phyloP scores from a whole-genome alignment of 331 rosid species.

The Telfairia occidentalis region DNA sequence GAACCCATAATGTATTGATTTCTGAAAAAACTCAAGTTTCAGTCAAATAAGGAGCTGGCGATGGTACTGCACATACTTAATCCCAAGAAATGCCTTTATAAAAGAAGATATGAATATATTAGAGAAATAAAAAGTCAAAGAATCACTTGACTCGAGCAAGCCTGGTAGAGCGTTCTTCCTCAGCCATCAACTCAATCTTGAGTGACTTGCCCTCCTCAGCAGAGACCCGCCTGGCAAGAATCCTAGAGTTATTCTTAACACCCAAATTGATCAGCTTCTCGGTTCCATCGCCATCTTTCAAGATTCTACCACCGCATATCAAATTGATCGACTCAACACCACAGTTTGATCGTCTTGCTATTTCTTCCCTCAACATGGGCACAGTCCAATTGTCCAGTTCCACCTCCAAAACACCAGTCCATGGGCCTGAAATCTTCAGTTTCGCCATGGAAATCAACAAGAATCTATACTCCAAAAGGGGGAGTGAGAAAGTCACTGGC shows the following conservation, averaged over 20 bases:
- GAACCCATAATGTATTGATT: background rate
- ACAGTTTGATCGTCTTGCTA: conserved; percentile 58
- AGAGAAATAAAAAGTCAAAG: background rate
- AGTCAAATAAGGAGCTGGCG: background rate
- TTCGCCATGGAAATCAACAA: conserved; percentile 42
- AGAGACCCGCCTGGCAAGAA: conserved; percentile 38
- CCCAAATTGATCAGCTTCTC: conserved; percentile 50
- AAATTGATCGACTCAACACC: conserved; percentile 47
- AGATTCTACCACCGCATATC: conserved; percentile 63
- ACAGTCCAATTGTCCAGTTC: conserved; percentile 60
- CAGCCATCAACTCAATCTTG: conserved; percentile 45
- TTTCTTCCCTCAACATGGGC: conserved; percentile 45
- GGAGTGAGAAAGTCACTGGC: background rate
- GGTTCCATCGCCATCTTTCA: conserved; percentile 46
- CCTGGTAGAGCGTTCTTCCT: conserved; percentile 57
- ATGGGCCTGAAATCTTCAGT: conserved; percentile 69
- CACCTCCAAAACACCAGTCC: conserved; percentile 64
- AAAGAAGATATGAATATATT: background rate
- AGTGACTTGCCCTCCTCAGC: conserved; percentile 40
- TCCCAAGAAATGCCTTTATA: background rate
- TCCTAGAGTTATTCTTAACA: conserved; percentile 54
- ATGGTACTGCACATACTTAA: background rate
- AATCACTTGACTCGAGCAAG: conserved; percentile 59
- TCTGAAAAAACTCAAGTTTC: background rate
- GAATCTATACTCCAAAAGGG: background rate